Evolutionary conservation across 1,284 basidiomycete species (phyloP).

Genomic region (Cryptococcus deneoformans): DNA sequence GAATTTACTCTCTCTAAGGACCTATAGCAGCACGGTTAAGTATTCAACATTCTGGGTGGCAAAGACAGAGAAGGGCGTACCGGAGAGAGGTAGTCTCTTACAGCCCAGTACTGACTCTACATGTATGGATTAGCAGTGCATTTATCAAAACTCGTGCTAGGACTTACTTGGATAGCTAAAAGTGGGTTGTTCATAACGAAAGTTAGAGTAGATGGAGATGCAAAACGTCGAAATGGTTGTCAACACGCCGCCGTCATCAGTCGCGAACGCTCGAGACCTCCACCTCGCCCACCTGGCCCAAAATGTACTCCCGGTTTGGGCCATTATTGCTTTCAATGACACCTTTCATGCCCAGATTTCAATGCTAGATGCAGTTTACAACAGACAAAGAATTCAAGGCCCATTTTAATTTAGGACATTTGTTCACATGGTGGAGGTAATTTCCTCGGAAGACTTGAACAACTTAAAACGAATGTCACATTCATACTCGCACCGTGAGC

Average conservation of each 20-base stretch:
- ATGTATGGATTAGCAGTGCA: constrained; percentile 7
- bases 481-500: too few species aligned
- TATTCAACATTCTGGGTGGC: constrained; percentile 6
- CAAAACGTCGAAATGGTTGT: background rate
- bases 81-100: constrained; percentile 94
- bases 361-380: too few species aligned
- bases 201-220: background rate
- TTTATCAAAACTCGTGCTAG: background rate
- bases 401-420: too few species aligned
- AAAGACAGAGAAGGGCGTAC: constrained; percentile 52
- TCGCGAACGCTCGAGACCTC: background rate
- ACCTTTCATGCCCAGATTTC: too few species aligned
- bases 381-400: too few species aligned
- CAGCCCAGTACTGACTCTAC: constrained; percentile 88
- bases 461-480: too few species aligned
- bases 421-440: too few species aligned
- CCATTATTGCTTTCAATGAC: background rate
- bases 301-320: background rate
- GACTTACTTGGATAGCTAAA: constrained; percentile 48
- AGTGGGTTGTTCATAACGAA: constrained; percentile 46
- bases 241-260: background rate
- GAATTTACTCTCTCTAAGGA: constrained; percentile 97
- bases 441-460: too few species aligned
- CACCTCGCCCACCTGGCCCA: background rate
- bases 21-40: constrained; percentile 54